phyloP scores from a whole-genome alignment of 2,329 filamentous ascomycete species.

The Scytalidium sp. region DNA sequence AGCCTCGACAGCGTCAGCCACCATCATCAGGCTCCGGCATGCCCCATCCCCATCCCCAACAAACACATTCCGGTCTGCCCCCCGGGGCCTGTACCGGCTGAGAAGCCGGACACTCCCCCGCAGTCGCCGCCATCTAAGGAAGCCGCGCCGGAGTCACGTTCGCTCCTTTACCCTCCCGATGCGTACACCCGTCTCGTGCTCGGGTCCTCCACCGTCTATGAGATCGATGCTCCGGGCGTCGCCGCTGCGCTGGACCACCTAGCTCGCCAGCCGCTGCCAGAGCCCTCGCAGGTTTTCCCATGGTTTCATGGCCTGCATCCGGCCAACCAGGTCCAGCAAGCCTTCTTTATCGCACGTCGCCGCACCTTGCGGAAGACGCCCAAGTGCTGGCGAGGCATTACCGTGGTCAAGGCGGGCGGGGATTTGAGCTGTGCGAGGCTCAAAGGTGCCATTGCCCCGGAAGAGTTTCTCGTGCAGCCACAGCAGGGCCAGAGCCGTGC shows the following conservation, averaged over 20 bases:
- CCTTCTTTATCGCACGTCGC: conserved; percentile 81
- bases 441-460: conserved; percentile 81
- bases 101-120: conserved; percentile 58
- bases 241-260: conserved; percentile 72
- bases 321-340: conserved; percentile 81
- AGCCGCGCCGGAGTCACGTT: conserved; percentile 55
- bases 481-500: conserved; percentile 25
- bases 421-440: conserved; percentile 71
- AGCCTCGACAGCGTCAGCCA: conserved; percentile 45
- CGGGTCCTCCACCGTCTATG: conserved; percentile 61
- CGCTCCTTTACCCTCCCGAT: conserved; percentile 73
- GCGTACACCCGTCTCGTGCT: conserved; percentile 52
- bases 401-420: conserved; percentile 84
- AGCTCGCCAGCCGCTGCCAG: conserved; percentile 77
- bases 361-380: conserved; percentile 69
- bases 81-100: conserved; percentile 63
- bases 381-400: conserved; percentile 74
- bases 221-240: conserved; percentile 66
- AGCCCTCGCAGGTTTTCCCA: conserved; percentile 84
- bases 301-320: conserved; percentile 94
- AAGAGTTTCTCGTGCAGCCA: conserved; percentile 66
- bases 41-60: conserved; percentile 69
- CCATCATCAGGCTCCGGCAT: conserved; percentile 46
- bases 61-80: conserved; percentile 89
- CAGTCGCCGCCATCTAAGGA: conserved; percentile 62